Evolutionary conservation across 768 basidiomycete species (phyloP).

Genomic region (Russula lepida): DNA sequence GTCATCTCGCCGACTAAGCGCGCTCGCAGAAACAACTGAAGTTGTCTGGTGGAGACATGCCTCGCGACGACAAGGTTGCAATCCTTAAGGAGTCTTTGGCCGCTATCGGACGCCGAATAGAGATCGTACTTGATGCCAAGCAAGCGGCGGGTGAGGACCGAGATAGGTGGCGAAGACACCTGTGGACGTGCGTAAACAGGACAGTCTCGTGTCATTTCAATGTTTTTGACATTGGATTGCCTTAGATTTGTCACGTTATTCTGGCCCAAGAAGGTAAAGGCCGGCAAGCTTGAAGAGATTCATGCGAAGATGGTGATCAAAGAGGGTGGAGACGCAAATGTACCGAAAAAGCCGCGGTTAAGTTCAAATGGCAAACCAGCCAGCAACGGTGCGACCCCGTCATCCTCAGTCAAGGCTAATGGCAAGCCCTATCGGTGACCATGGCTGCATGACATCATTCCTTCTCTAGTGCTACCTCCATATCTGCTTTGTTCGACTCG

Average conservation of each 20-base stretch:
- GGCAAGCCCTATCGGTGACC: slow-evolving; percentile 54
- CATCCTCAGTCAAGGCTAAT: slow-evolving; percentile 42
- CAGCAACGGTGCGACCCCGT: slow-evolving; percentile 36
- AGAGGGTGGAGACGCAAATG: slow-evolving; percentile 47
- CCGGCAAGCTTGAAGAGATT: slow-evolving; percentile 87
- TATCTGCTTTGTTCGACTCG: background rate
- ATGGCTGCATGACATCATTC: background rate
- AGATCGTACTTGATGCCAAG: slow-evolving; percentile 68
- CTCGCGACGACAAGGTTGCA: slow-evolving; percentile 90
- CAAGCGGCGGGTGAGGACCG: slow-evolving; percentile 72
- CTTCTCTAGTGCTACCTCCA: background rate
- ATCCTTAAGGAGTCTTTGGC: slow-evolving; percentile 93
- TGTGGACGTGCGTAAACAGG: slow-evolving; percentile 79
- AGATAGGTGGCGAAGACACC: slow-evolving; percentile 83
- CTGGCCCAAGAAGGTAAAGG: slow-evolving; percentile 97
- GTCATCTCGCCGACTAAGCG: slow-evolving; percentile 4
- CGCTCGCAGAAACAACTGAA: slow-evolving; percentile 81
- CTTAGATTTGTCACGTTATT: slow-evolving; percentile 87
- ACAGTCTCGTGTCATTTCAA: background rate
- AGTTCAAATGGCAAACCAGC: slow-evolving; percentile 36
- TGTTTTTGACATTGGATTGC: slow-evolving; percentile 6
- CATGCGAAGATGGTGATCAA: slow-evolving; percentile 95
- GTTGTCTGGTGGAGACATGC: slow-evolving; percentile 85
- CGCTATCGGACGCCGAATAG: slow-evolving; percentile 89
- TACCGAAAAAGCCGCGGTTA: slow-evolving; percentile 53